Base-by-base conservation (phyloP, 768 basidiomycete genomes). In the Suillus spraguei region DNA sequence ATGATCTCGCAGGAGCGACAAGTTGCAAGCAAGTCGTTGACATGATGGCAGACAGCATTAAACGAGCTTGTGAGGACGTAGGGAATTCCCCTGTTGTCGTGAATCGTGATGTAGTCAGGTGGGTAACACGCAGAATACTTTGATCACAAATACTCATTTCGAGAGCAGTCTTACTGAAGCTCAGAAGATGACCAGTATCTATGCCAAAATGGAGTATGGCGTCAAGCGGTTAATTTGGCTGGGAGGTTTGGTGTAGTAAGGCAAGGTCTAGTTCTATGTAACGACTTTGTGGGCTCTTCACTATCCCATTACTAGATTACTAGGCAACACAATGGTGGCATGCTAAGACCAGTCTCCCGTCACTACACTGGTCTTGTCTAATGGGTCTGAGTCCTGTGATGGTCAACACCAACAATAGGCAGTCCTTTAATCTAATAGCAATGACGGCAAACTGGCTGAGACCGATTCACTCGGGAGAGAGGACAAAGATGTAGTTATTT, bases 181-280 rank as follows among this genome's bases (percentile, higher is more conserved):
- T 2, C 88, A 90, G 73, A 83, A 86, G 60, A 88, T 89, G 80
- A 97, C 94, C 3, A 92, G 88, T 65, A 81, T 96, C 67, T 91
- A 93, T 74, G 86, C 94, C 16, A 94, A 95, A 78, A 90, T 97
- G 87, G 95, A 97, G 71, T 94, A 97, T 73, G 93, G 92, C 0
- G 82, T 97, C 59, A 98, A 96, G 82, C 81, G 94, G 66, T 78
- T 97, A 72, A 76, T 97, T 64, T 97, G 95, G 95, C 76, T 97
- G 55, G 92, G 93, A 56, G 84, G 89, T 66, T 92, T 68, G 74
- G 65, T 33, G 33, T 54, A 33, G 39, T 38, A 47, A 60, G 14
- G 36, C 35, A 13, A 55, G 36, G 38, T 60, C 14, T 22, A n/a
- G 20, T 22, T 38, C 9, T 24, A 16, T 17, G 22, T 17, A 17